phyloP scores from a whole-genome alignment of 1,284 basidiomycete genomes.

The Leccinum griseonigrum region DNA sequence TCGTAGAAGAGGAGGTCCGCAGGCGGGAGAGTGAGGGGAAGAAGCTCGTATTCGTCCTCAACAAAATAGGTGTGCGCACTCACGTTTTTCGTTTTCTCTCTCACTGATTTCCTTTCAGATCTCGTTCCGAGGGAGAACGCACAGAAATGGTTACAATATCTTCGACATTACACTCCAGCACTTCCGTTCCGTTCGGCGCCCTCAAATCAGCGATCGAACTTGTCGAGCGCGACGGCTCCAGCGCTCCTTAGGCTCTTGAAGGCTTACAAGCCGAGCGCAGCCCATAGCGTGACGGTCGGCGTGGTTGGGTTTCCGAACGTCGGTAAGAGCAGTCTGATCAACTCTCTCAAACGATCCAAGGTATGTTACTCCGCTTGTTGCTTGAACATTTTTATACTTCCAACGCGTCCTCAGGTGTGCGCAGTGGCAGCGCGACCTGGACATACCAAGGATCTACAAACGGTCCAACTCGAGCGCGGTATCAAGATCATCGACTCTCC shows the following conservation, averaged over 20 bases:
- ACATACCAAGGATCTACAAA: conserved; percentile 94
- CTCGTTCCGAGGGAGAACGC: conserved; percentile 89
- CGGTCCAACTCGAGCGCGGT: conserved; percentile 89
- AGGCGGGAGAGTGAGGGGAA: conserved; percentile 84
- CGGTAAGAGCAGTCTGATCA: conserved; percentile 95
- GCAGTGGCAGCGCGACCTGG: conserved; percentile 95
- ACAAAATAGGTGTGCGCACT: conserved; percentile 80
- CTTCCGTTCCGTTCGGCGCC: conserved; percentile 92
- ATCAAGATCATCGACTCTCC: conserved; percentile 94
- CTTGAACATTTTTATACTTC: conserved; percentile 32
- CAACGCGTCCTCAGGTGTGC: conserved; percentile 61
- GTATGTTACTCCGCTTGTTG: conserved; percentile 39
- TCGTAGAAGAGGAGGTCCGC: conserved; percentile 90
- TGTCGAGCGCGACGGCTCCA: conserved; percentile 76
- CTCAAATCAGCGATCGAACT: conserved; percentile 75
- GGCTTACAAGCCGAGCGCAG: conserved; percentile 76
- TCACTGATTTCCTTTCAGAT: conserved; percentile 47
- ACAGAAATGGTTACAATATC: conserved; percentile 86
- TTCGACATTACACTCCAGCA: conserved; percentile 90
- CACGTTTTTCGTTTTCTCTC: not conserved
- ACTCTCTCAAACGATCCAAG: conserved; percentile 88
- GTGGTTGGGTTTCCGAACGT: conserved; percentile 98
- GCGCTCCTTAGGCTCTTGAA: conserved; percentile 87
- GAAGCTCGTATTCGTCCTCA: conserved; percentile 85
- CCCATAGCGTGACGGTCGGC: conserved; percentile 82